Evolutionary conservation across 2,329 filamentous ascomycete species (phyloP).

Genomic region (Aspergillus pseudonomiae): DNA sequence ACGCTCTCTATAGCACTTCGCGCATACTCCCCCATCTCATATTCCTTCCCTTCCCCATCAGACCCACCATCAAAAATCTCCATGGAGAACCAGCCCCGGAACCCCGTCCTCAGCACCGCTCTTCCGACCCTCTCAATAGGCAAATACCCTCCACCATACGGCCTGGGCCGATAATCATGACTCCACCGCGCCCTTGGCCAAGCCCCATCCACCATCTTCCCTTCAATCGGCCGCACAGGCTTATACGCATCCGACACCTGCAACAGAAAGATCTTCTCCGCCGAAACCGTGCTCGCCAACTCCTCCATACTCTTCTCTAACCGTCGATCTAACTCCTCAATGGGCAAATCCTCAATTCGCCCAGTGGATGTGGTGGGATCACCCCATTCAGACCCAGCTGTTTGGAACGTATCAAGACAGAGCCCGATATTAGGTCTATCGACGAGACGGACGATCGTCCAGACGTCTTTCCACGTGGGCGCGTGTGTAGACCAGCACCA

Average conservation of each 20-base stretch:
- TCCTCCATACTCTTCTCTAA: constrained; percentile 61
- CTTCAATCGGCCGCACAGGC: constrained; percentile 58
- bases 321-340: constrained; percentile 51
- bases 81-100: constrained; percentile 67
- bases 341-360: constrained; percentile 52
- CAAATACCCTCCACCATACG: constrained; percentile 71
- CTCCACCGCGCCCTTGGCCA: constrained; percentile 70
- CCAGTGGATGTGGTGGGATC: constrained; percentile 70
- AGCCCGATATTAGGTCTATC: constrained; percentile 69
- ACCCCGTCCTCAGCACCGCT: constrained; percentile 70
- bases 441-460: constrained; percentile 67
- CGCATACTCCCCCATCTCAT: constrained; percentile 54
- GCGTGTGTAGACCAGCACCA: constrained; percentile 80
- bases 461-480: constrained; percentile 69
- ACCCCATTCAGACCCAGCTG: constrained; percentile 71
- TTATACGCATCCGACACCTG: constrained; percentile 77
- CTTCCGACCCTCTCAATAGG: constrained; percentile 66
- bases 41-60: constrained; percentile 57
- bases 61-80: constrained; percentile 69
- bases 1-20: constrained; percentile 56
- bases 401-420: constrained; percentile 79
- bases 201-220: constrained; percentile 56
- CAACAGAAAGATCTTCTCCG: constrained; percentile 72
- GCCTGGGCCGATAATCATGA: constrained; percentile 69
- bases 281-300: constrained; percentile 60